phyloP scores from a whole-genome alignment of 2,329 filamentous ascomycete species.

The Epichloe typhina region DNA sequence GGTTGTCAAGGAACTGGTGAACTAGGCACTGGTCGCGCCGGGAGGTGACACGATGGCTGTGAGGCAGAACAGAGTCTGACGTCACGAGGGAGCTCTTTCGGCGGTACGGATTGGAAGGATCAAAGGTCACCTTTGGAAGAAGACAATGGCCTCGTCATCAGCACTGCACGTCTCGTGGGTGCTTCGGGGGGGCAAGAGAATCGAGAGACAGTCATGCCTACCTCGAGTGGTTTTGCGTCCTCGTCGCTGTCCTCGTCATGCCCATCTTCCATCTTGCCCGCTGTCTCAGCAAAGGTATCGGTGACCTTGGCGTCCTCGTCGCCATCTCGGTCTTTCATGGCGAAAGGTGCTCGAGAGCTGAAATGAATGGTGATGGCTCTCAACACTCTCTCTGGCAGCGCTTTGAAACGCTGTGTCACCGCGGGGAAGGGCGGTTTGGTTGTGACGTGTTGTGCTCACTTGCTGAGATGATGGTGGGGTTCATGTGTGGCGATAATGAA shows the following conservation, averaged over 20 bases:
- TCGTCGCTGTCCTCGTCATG: conserved; percentile 32
- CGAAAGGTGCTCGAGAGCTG: neutral
- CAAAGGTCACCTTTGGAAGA: conserved; percentile 44
- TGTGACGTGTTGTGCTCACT: too few relatives aligned
- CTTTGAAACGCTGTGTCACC: neutral
- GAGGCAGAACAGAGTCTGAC: conserved; percentile 29
- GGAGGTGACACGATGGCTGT: conserved; percentile 13
- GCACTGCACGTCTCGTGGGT: neutral
- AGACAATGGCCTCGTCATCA: too few relatives aligned
- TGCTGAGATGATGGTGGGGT: too few relatives aligned
- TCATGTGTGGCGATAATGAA: too few relatives aligned
- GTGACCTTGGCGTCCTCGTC: conserved; percentile 9
- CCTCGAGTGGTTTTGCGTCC: conserved; percentile 33
- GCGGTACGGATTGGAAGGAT: conserved; percentile 45
- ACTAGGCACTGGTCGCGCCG: conserved; percentile 47
- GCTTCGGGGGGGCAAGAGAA: neutral
- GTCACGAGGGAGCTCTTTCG: conserved; percentile 53
- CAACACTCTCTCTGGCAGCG: neutral
- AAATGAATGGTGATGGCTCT: neutral
- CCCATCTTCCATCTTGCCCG: neutral
- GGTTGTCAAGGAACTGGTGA: conserved; percentile 49
- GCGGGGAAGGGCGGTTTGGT: neutral
- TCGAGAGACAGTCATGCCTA: conserved; percentile 14
- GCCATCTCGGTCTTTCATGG: conserved; percentile 9
- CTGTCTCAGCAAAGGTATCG: conserved; percentile 11